These are phyloP conservation scores for Plasmodium gallinaceum DNA, from an alignment of 169 alveolate species.

Conservation along the genomic window DNA sequence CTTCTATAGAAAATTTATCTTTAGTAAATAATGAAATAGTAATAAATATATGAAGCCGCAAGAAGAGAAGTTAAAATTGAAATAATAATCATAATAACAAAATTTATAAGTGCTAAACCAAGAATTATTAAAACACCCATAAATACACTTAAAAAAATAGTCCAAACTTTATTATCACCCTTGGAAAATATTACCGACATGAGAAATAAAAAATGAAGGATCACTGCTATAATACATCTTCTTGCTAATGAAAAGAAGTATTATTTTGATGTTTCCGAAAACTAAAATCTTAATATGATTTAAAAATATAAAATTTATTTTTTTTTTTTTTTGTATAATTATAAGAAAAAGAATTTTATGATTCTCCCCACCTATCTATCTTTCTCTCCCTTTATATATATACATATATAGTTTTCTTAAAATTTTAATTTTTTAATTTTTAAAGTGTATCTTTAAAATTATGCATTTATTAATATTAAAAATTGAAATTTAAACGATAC, in stretches of 20 bases:
- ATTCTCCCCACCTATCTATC: no score
- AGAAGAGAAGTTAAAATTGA: conserved; percentile 13
- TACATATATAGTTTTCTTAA: no score
- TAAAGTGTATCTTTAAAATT: no score
- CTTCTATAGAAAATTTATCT: background rate
- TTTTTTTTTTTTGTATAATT: conserved; percentile 2
- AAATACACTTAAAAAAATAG: conserved; percentile 6
- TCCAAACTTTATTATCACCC: conserved; percentile 7
- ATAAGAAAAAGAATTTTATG: no score
- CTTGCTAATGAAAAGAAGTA: conserved; percentile 67
- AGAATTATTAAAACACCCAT: conserved; percentile 16
- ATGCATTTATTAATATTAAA: no score
- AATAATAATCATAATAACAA: conserved; percentile 45
- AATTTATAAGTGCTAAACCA: conserved; percentile 45
- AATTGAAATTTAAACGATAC: no score
- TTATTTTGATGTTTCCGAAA: conserved; percentile 18
- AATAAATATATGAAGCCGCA: conserved; percentile 9
- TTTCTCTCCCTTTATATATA: no score
- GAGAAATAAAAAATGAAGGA: conserved; percentile 7
- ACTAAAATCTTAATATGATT: conserved; percentile 2
- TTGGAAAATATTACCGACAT: background rate
- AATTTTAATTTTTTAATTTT: no score
- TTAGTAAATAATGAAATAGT: background rate
- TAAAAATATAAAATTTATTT: conserved; percentile 12
- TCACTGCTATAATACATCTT: conserved; percentile 24